A percentile compares a stretch with the other conserved stretches of the same genome.
These are phyloP conservation scores for Chrysoporthe deuterocubensis DNA, from an alignment of 2,329 filamentous ascomycete species.

Conservation along the genomic window DNA sequence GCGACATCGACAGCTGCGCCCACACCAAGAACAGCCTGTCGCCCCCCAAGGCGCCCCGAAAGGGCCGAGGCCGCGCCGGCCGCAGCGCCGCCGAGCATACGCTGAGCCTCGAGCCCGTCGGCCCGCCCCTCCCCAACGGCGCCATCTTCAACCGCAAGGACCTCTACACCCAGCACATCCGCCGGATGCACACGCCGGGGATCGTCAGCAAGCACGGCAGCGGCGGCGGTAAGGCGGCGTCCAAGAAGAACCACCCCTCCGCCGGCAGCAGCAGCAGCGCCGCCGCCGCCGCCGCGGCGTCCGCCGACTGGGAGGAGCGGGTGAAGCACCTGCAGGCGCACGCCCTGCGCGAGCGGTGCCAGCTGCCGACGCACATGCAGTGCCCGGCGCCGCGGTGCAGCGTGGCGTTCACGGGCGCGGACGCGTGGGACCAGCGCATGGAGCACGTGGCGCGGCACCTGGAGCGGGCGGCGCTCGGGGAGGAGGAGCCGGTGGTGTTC, in stretches of 20 bases:
- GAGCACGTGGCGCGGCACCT: slow-evolving; percentile 86
- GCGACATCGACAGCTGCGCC: slow-evolving; percentile 65
- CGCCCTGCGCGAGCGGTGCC: slow-evolving; percentile 65
- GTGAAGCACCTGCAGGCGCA: slow-evolving; percentile 60
- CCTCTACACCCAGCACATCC: slow-evolving; percentile 84
- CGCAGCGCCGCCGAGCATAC: slow-evolving; percentile 15
- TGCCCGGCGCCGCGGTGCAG: slow-evolving; percentile 69
- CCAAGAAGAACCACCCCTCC: slow-evolving; percentile 10
- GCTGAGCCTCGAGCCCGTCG: slow-evolving; percentile 22
- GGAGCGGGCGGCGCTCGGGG: slow-evolving; percentile 54
- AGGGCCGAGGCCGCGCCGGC: slow-evolving; percentile 20
- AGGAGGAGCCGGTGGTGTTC: slow-evolving; percentile 41
- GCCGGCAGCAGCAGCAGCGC: no score
- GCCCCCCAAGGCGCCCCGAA: slow-evolving; percentile 31
- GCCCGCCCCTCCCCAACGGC: slow-evolving; percentile 54
- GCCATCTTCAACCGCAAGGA: slow-evolving; percentile 86
- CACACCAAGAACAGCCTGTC: slow-evolving; percentile 38
- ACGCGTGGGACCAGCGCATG: slow-evolving; percentile 80
- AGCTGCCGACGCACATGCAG: slow-evolving; percentile 60
- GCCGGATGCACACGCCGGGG: slow-evolving; percentile 77
- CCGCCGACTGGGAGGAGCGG: slow-evolving; percentile 52
- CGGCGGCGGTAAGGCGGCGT: neutral
- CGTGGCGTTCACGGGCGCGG: slow-evolving; percentile 60
- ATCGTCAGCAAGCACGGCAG: slow-evolving; percentile 39
- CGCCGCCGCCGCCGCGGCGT: no score